These are phyloP conservation scores for Anthracocystis setariae DNA, from an alignment of 1,284 basidiomycete species.

Conservation along the genomic window DNA sequence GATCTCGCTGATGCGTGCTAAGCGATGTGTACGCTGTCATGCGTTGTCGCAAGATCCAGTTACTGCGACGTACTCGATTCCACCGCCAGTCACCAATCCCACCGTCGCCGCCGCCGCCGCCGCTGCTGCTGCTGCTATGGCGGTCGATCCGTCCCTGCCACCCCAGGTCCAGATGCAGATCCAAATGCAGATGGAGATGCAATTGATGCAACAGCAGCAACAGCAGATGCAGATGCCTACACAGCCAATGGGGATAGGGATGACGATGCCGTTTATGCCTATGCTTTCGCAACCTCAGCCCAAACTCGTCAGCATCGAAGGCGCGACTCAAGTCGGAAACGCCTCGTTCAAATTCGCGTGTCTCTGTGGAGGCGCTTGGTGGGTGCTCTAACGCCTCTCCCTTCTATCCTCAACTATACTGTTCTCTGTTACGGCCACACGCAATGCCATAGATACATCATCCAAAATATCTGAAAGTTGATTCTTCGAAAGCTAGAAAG, in stretches of 20 bases:
- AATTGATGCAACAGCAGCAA: slow-evolving; percentile 21
- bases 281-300: slow-evolving; percentile 15
- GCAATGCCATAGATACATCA: too few relatives aligned
- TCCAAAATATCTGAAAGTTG: too few relatives aligned
- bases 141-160: too few relatives aligned
- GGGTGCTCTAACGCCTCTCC: slow-evolving; percentile 23
- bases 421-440: too few relatives aligned
- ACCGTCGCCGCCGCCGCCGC: slow-evolving; percentile 16
- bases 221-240: slow-evolving; percentile 15
- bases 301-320: slow-evolving; percentile 18
- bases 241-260: neutral
- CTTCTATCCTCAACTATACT: too few relatives aligned
- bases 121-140: slow-evolving; percentile 31
- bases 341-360: slow-evolving; percentile 17
- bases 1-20: slow-evolving; percentile 24
- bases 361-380: slow-evolving; percentile 43
- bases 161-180: slow-evolving; percentile 31
- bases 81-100: neutral
- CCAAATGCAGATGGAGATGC: slow-evolving; percentile 25
- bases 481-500: slow-evolving; percentile 11
- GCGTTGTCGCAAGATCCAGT: slow-evolving; percentile 37
- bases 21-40: slow-evolving; percentile 33
- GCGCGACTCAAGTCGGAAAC: neutral
- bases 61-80: slow-evolving; percentile 10
- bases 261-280: slow-evolving; percentile 10